Percentiles rank a stretch among this genome's conserved stretches.
Evolutionary conservation across 352 stramenopile species (phyloP).

Genomic region (Halophytophthora polymorphica): DNA sequence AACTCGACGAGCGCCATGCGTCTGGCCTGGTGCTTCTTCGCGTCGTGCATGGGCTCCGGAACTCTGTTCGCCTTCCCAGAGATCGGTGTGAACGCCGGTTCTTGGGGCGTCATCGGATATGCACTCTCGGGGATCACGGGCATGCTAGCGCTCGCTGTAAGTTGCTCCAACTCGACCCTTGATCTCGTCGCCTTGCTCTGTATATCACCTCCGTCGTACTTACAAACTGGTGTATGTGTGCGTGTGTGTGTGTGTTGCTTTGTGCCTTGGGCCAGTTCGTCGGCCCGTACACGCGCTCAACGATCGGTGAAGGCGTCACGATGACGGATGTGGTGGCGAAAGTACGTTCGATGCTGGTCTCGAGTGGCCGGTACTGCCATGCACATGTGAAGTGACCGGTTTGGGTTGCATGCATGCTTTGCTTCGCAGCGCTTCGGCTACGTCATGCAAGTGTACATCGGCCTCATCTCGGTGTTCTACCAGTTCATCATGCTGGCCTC

Average conservation of each 20-base stretch:
- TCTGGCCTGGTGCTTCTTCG: constrained; percentile 80
- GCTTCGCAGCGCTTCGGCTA: constrained; percentile 50
- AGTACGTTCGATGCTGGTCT: too few relatives aligned
- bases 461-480: constrained; percentile 71
- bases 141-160: constrained; percentile 51
- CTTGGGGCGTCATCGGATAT: constrained; percentile 79
- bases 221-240: too few relatives aligned
- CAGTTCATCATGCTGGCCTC: constrained; percentile 79
- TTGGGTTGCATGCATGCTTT: neutral
- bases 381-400: too few relatives aligned
- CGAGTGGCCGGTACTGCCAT: too few relatives aligned
- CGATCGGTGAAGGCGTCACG: constrained; percentile 71
- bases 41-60: constrained; percentile 70
- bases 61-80: constrained; percentile 75
- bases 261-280: constrained; percentile 21
- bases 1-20: constrained; percentile 54
- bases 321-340: constrained; percentile 65
- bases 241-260: too few relatives aligned
- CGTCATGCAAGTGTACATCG: constrained; percentile 65
- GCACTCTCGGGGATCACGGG: constrained; percentile 56
- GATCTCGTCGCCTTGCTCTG: too few relatives aligned
- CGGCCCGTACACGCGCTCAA: constrained; percentile 53
- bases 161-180: neutral
- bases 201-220: neutral
- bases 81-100: constrained; percentile 65